These are phyloP conservation scores for Alternaria novae-zelandiae DNA, from an alignment of 2,329 filamentous ascomycete genomes.

Conservation along the genomic window DNA sequence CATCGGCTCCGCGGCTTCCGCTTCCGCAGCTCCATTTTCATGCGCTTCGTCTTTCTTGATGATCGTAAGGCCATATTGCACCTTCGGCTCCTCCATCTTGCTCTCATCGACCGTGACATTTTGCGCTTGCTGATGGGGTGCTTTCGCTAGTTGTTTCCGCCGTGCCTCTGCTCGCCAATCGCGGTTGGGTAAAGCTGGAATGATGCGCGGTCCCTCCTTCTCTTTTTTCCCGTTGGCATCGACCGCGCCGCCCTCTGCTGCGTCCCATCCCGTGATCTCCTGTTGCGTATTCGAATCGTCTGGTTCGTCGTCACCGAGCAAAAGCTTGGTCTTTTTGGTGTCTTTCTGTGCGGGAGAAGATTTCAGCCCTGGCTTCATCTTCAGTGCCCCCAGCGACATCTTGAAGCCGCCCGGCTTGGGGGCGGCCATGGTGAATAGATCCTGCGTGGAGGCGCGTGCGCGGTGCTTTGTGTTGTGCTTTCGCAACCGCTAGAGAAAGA, in stretches of 20 bases:
- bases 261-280: constrained; percentile 63
- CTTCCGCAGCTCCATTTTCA: constrained; percentile 9
- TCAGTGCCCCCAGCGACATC: constrained; percentile 41
- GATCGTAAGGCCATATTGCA: constrained; percentile 62
- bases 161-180: constrained; percentile 66
- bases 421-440: constrained; percentile 41
- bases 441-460: background rate
- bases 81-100: constrained; percentile 48
- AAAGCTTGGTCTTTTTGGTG: constrained; percentile 35
- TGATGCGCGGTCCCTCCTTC: constrained; percentile 60
- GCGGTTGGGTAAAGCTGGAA: constrained; percentile 64
- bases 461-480: background rate
- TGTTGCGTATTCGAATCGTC: constrained; percentile 34
- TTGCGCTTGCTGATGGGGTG: constrained; percentile 57
- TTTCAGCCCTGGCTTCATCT: constrained; percentile 38
- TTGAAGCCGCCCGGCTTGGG: constrained; percentile 44
- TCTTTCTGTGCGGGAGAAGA: constrained; percentile 19
- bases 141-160: constrained; percentile 63
- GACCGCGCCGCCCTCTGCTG: constrained; percentile 57
- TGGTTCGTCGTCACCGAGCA: constrained; percentile 41
- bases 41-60: constrained; percentile 41
- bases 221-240: constrained; percentile 43
- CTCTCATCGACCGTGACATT: constrained; percentile 39
- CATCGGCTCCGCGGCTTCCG: constrained; percentile 25
- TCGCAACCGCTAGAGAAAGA: background rate